phyloP scores from a whole-genome alignment of 1,284 basidiomycete genomes.

The Moesziomyces antarcticus region DNA sequence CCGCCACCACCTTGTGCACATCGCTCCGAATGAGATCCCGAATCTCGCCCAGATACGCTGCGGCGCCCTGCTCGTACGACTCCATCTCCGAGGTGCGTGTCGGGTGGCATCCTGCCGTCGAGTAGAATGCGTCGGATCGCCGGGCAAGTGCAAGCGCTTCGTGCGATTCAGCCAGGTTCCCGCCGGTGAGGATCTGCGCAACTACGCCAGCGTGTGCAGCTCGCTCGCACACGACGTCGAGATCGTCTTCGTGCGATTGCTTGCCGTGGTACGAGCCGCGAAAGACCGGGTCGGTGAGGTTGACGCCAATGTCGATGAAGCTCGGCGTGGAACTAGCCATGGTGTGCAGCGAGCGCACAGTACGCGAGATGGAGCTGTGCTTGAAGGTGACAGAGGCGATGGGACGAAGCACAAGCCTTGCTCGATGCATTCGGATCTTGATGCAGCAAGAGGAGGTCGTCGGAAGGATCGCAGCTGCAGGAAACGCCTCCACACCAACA shows the following conservation, averaged over 20 bases:
- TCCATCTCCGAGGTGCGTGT: slow-evolving; percentile 84
- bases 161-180: slow-evolving; percentile 77
- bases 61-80: slow-evolving; percentile 71
- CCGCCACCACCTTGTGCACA: neutral
- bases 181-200: slow-evolving; percentile 84
- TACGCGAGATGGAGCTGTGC: too few species aligned
- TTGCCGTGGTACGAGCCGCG: slow-evolving; percentile 71
- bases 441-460: too few species aligned
- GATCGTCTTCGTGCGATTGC: slow-evolving; percentile 72
- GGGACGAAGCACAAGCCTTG: too few species aligned
- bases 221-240: slow-evolving; percentile 75
- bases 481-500: too few species aligned
- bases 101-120: slow-evolving; percentile 86
- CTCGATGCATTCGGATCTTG: too few species aligned
- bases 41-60: slow-evolving; percentile 75
- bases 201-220: slow-evolving; percentile 76
- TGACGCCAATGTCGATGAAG: slow-evolving; percentile 71
- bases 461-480: too few species aligned
- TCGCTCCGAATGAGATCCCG: slow-evolving; percentile 17
- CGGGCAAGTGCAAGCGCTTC: slow-evolving; percentile 76
- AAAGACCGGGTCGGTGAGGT: slow-evolving; percentile 70
- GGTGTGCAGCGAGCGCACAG: neutral
- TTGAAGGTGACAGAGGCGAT: too few species aligned
- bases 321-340: slow-evolving; percentile 6
- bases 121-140: slow-evolving; percentile 74